phyloP scores from a whole-genome alignment of 768 basidiomycete genomes.

The Phlegmacium glaucopus region DNA sequence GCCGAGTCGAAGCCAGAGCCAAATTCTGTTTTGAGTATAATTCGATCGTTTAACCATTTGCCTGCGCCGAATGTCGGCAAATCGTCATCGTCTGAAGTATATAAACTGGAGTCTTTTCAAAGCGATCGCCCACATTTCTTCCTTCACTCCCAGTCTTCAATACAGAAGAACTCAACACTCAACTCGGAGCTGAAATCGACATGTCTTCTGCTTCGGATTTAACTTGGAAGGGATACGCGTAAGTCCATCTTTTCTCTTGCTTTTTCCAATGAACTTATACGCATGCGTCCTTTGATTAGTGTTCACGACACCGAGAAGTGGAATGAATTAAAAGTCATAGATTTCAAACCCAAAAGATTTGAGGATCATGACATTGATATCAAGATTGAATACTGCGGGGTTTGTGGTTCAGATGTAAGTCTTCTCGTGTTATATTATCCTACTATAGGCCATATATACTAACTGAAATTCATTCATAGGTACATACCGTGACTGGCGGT shows the following conservation, averaged over 20 bases:
- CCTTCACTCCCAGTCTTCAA: too few relatives aligned
- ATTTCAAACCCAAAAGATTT: constrained; percentile 50
- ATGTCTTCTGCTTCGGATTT: constrained; percentile 10
- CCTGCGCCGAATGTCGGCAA: too few relatives aligned
- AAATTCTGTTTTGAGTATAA: too few relatives aligned
- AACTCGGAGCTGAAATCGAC: not conserved
- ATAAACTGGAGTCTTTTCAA: too few relatives aligned
- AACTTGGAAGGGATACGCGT: constrained; percentile 27
- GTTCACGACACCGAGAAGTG: constrained; percentile 33
- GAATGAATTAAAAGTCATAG: constrained; percentile 39
- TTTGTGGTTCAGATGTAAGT: constrained; percentile 51
- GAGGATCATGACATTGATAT: constrained; percentile 56
- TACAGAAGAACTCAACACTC: not conserved
- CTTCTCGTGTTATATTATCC: too few relatives aligned
- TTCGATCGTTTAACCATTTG: too few relatives aligned
- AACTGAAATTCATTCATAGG: constrained; percentile 13
- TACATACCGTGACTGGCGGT: constrained; percentile 36
- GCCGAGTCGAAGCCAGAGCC: too few relatives aligned
- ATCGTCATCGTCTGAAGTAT: too few relatives aligned
- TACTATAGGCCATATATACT: too few relatives aligned
- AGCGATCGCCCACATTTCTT: too few relatives aligned
- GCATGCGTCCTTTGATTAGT: constrained; percentile 11
- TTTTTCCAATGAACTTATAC: not conserved
- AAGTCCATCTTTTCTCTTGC: constrained; percentile 2
- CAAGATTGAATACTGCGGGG: constrained; percentile 45